phyloP scores from a whole-genome alignment of 345 rosid species.

The Luvunga scandens region DNA sequence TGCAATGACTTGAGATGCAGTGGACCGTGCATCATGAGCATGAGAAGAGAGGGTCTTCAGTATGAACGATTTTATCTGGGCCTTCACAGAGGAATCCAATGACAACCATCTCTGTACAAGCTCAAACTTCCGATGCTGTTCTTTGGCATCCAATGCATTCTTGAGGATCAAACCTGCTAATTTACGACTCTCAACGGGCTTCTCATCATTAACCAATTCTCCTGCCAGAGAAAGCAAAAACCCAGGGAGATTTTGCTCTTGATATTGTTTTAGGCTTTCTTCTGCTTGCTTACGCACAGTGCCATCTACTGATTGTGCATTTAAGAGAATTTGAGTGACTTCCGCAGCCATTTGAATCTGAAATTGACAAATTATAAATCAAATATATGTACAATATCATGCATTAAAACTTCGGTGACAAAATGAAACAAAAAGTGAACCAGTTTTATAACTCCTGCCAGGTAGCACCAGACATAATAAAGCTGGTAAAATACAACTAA shows the following conservation, averaged over 20 bases:
- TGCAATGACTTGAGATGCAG: slow-evolving; percentile 71
- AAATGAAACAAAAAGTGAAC: not conserved
- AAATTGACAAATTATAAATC: not conserved
- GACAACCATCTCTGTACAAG: slow-evolving; percentile 76
- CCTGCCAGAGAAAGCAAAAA: slow-evolving; percentile 64
- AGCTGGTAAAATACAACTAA: not conserved
- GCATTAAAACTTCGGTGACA: not conserved
- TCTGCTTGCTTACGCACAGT: slow-evolving; percentile 67
- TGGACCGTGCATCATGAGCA: slow-evolving; percentile 58
- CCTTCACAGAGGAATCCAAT: slow-evolving; percentile 49
- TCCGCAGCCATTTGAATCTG: slow-evolving; percentile 39
- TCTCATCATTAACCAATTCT: slow-evolving; percentile 64
- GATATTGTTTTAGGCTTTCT: slow-evolving; percentile 64
- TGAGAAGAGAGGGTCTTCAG: slow-evolving; percentile 60
- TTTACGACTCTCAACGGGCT: slow-evolving; percentile 72
- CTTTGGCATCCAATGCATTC: slow-evolving; percentile 75
- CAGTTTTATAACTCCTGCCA: not conserved
- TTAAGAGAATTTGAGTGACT: slow-evolving; percentile 67
- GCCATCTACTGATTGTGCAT: slow-evolving; percentile 73
- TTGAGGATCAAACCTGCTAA: slow-evolving; percentile 69
- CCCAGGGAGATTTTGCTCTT: slow-evolving; percentile 63
- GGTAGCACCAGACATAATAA: not conserved
- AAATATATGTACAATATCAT: not conserved
- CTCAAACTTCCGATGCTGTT: slow-evolving; percentile 61
- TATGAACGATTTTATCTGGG: slow-evolving; percentile 56